A percentile compares a stretch with the other conserved stretches of the same genome.
phyloP scores from a whole-genome alignment of 257 asterid genomes.

The Jacaranda mimosifolia region DNA sequence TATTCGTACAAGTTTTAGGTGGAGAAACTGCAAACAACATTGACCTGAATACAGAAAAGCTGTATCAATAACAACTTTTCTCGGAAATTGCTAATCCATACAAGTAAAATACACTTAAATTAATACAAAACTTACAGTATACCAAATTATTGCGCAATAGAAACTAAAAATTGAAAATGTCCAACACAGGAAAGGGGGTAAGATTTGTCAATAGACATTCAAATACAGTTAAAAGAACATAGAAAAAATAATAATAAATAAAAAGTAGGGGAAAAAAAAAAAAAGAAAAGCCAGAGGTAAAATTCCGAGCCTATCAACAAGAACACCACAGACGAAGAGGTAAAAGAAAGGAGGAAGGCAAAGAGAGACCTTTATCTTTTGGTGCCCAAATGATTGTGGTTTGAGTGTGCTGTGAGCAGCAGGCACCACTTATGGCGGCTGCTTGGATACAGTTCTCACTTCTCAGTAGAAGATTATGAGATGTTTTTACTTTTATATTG shows the following conservation, averaged over 20 bases:
- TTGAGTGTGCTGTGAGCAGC: background rate
- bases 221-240: background rate
- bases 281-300: background rate
- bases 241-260: too few species aligned
- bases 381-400: background rate
- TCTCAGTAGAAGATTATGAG: background rate
- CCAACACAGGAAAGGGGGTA: background rate
- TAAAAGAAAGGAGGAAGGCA: constrained; percentile 1
- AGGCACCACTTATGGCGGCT: background rate
- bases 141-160: background rate
- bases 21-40: constrained; percentile 70
- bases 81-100: background rate
- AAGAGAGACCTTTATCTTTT: constrained; percentile 10
- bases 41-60: constrained; percentile 44
- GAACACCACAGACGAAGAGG: background rate
- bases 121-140: background rate
- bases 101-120: constrained; percentile 8
- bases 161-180: background rate
- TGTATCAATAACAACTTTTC: constrained; percentile 12
- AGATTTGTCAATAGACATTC: background rate
- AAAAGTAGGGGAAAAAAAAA: too few species aligned
- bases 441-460: background rate
- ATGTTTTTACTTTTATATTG: too few species aligned
- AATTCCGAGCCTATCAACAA: background rate
- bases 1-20: constrained; percentile 49